Evolutionary conservation across 1,284 basidiomycete genomes (phyloP).

Genomic region (Ceratobasidium sp.): DNA sequence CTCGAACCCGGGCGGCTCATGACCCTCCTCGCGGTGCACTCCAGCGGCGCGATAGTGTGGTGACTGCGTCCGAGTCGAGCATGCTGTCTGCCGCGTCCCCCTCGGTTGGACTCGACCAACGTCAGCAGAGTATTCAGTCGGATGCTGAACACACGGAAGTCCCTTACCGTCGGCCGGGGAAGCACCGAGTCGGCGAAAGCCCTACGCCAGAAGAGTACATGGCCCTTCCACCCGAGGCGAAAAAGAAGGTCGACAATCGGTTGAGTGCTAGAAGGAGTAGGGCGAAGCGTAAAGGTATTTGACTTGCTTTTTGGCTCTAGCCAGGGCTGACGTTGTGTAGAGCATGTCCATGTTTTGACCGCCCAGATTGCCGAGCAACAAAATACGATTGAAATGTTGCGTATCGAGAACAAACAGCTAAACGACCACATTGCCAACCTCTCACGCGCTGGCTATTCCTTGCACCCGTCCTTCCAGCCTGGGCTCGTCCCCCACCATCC

Average conservation of each 20-base stretch:
- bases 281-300: slow-evolving; percentile 45
- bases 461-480: slow-evolving; percentile 35
- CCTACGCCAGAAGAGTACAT: slow-evolving; percentile 42
- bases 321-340: slow-evolving; percentile 13
- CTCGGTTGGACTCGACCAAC: slow-evolving; percentile 20
- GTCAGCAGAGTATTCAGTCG: slow-evolving; percentile 20
- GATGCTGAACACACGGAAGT: background rate
- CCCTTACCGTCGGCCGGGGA: slow-evolving; percentile 33
- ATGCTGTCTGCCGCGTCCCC: slow-evolving; percentile 22
- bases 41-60: slow-evolving; percentile 26
- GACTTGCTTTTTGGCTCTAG: background rate
- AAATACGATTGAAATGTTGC: slow-evolving; percentile 38
- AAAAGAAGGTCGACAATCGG: slow-evolving; percentile 44
- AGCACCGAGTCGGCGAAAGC: slow-evolving; percentile 41
- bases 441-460: slow-evolving; percentile 36
- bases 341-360: slow-evolving; percentile 37
- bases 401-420: slow-evolving; percentile 42
- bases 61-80: slow-evolving; percentile 40
- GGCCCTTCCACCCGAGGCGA: slow-evolving; percentile 40
- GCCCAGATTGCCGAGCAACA: slow-evolving; percentile 34
- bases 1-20: slow-evolving; percentile 17
- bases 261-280: slow-evolving; percentile 39
- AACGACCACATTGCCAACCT: slow-evolving; percentile 45
- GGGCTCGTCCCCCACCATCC: slow-evolving; percentile 24
- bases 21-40: slow-evolving; percentile 18